Evolutionary conservation across 140 eudicot species (phyloP).

Genomic region (Oenanthe javanica): DNA sequence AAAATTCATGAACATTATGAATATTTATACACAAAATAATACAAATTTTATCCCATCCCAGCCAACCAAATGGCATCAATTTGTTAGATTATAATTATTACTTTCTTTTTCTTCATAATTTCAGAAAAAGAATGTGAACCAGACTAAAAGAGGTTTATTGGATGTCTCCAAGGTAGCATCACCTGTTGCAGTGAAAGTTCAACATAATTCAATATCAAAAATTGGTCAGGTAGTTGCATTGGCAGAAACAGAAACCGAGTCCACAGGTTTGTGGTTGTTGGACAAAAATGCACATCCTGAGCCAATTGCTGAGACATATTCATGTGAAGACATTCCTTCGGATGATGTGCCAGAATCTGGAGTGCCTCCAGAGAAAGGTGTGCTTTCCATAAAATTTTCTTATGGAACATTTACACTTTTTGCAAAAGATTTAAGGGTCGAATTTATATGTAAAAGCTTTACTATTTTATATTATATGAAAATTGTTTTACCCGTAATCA

Average conservation of each 20-base stretch:
- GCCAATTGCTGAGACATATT: constrained; percentile 17
- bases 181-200: constrained; percentile 18
- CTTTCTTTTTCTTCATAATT: not conserved
- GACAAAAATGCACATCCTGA: constrained; percentile 15
- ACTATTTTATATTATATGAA: not conserved
- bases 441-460: not conserved
- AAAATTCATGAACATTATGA: not conserved
- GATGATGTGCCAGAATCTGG: constrained; percentile 11
- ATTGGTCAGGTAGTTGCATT: constrained; percentile 7
- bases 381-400: constrained; percentile 13
- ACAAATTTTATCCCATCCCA: not conserved
- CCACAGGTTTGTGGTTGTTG: constrained; percentile 6
- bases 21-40: not conserved
- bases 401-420: not conserved
- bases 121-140: constrained; percentile 36
- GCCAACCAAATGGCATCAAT: not conserved
- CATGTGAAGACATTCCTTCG: not conserved
- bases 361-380: constrained; percentile 35
- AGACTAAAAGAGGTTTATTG: constrained; percentile 22
- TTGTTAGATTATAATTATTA: not conserved
- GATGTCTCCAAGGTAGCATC: constrained; percentile 15
- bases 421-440: not conserved
- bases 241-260: constrained; percentile 16
- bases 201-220: constrained; percentile 15
- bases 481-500: not conserved